Conservation (phyloP, 2,329 filamentous ascomycete species). For the Ceratocystis alfenasii region DNA sequence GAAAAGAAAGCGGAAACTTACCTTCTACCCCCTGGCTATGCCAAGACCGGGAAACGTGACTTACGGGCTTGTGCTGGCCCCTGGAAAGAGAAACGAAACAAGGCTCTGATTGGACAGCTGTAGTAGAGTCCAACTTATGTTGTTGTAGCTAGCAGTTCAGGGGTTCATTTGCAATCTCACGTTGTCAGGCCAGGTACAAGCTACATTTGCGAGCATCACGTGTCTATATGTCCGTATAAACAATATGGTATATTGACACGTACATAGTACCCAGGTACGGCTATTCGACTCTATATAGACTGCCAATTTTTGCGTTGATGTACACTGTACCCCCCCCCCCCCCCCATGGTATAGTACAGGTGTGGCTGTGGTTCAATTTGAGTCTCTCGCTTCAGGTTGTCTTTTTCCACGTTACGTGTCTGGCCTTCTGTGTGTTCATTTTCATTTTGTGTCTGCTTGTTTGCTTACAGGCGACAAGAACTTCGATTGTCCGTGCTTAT, state of each 20-base stretch:
- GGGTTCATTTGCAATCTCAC: constrained; percentile 9
- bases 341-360: neutral
- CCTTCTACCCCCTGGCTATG: neutral
- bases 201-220: neutral
- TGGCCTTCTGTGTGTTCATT: neutral
- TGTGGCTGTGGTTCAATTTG: constrained; percentile 1
- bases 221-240: neutral
- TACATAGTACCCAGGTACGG: neutral
- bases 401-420: constrained; percentile 8
- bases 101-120: constrained; percentile 2
- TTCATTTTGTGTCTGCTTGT: neutral
- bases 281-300: neutral
- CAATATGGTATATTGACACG: too few species aligned
- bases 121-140: neutral
- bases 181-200: neutral
- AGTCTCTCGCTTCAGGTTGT: neutral
- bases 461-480: neutral
- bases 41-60: neutral
- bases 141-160: neutral
- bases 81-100: constrained; percentile 1
- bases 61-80: neutral
- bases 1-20: neutral
- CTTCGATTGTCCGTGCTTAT: neutral
- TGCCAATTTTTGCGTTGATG: neutral
- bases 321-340: neutral